Base-by-base conservation (phyloP, 495 filamentous ascomycete species). In the Aspergillus mulundensis region DNA sequence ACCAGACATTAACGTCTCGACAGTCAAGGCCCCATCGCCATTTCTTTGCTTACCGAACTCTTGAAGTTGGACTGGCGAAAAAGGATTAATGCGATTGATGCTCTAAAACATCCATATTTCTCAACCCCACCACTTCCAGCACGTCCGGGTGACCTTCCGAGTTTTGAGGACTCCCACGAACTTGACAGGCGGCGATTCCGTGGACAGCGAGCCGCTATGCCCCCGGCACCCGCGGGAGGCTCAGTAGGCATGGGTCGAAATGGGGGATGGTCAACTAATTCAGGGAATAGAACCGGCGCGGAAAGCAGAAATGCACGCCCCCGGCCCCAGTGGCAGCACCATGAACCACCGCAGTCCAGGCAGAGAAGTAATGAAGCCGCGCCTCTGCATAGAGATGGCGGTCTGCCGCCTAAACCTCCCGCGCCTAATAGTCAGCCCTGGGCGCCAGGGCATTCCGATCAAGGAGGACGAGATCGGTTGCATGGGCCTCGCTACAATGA, bases 131-230 rank as follows among this genome's bases (percentile, higher is more conserved):
- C 94, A 18, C 77, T 84, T n/a, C 95, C 94, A 10, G 84, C 91
- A 16, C 79, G 77, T 49, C 87, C 93, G 4, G 82, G 85, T 56
- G 92, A 97, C 32, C 73, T 99, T 19, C 94, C 94, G 19, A 80
- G 75, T 16, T 97, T 95, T 60, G 87, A 94, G 59, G 95, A 97
- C 59, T 96, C 90, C 16, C 94, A 99, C 72, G 94, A 99, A 70
- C 76, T 97, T 19, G 94, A 99, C 64, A 84, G 94, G 32, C 83
- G 91, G 54, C 93, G 90, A 67, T 89, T 91, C 64, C 87, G 93
- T 57, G 84, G 87, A 57, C 82, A 92, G 58, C 87, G 87, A 64
- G 84, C 84, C 12, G 84, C 83, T 15, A 77, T 90, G 44, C 93
- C 94, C 21, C 94, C 94, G 16, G 92, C 91, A 18, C 95, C 94